These are phyloP conservation scores for Trapa bicornis DNA, from an alignment of 345 rosid species.

Conservation along the genomic window DNA sequence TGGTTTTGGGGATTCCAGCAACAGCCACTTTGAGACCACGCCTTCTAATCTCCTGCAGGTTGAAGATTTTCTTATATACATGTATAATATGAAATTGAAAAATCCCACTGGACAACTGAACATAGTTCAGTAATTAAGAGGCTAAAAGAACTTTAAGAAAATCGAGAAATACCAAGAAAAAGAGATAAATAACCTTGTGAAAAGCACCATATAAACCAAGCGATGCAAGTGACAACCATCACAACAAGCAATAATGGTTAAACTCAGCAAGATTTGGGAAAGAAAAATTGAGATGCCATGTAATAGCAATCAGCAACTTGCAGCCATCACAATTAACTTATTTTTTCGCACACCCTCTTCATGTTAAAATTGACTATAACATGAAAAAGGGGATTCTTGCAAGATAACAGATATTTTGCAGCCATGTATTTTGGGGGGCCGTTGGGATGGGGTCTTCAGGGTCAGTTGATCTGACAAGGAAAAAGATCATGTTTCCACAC, in stretches of 20 bases:
- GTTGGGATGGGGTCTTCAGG: too few relatives aligned
- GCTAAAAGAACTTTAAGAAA: background rate
- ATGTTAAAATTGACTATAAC: too few relatives aligned
- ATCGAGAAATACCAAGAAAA: background rate
- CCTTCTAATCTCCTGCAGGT: slow-evolving; percentile 53
- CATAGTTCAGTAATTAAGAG: background rate
- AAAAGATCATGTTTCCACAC: background rate
- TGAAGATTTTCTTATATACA: slow-evolving; percentile 1
- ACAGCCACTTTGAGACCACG: slow-evolving; percentile 77
- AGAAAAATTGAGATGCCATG: too few relatives aligned
- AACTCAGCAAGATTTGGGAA: too few relatives aligned
- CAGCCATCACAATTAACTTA: too few relatives aligned
- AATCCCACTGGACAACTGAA: background rate
- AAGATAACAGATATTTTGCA: too few relatives aligned
- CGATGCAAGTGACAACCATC: background rate
- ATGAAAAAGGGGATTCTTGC: too few relatives aligned
- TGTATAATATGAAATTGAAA: background rate
- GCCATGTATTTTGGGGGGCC: too few relatives aligned
- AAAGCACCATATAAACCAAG: background rate
- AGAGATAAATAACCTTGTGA: background rate
- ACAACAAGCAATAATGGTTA: background rate
- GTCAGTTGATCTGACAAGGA: background rate
- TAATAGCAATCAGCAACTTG: too few relatives aligned
- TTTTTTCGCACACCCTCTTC: too few relatives aligned
- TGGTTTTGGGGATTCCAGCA: slow-evolving; percentile 86